Percentiles rank a stretch among this genome's conserved stretches.
Evolutionary conservation across 306 rosid species (phyloP).

Genomic region (Rubus parviflorus): DNA sequence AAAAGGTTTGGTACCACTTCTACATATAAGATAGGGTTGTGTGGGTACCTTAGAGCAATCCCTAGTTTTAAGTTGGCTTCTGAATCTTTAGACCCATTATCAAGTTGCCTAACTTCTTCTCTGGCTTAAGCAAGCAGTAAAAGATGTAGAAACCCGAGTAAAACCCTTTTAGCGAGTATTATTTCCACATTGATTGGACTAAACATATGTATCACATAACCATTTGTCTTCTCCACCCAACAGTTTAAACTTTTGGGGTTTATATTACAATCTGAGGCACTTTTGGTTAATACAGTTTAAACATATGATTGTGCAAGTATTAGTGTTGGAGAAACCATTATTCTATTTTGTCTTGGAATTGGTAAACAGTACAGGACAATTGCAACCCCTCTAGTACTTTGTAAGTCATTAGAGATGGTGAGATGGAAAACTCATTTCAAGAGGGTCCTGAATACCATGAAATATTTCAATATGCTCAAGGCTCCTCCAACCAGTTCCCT

Average conservation of each 20-base stretch:
- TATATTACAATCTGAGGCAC: not conserved
- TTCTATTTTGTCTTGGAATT: not conserved
- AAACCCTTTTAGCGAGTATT: not conserved
- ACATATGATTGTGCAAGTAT: not conserved
- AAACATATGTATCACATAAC: not conserved
- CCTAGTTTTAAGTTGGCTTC: not conserved
- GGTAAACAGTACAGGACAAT: not conserved
- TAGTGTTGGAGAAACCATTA: not conserved
- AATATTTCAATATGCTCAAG: conserved; percentile 33
- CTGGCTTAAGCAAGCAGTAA: not conserved
- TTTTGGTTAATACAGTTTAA: too few relatives aligned
- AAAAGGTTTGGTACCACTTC: not conserved
- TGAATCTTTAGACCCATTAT: not conserved
- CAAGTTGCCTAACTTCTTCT: not conserved
- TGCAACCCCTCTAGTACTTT: not conserved
- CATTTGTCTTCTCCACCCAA: not conserved
- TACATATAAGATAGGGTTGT: not conserved
- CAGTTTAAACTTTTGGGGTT: not conserved
- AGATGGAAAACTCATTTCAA: conserved; percentile 15
- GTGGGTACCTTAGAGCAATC: not conserved
- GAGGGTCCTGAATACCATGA: conserved; percentile 28
- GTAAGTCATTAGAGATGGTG: not conserved
- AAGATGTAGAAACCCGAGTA: not conserved
- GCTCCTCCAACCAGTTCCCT: conserved; percentile 47
- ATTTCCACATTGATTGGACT: not conserved